Evolutionary conservation across 768 basidiomycete species (phyloP), one percentile per base, ranked within the genome.

Genomic region (Hypholoma fasciculare): DNA sequence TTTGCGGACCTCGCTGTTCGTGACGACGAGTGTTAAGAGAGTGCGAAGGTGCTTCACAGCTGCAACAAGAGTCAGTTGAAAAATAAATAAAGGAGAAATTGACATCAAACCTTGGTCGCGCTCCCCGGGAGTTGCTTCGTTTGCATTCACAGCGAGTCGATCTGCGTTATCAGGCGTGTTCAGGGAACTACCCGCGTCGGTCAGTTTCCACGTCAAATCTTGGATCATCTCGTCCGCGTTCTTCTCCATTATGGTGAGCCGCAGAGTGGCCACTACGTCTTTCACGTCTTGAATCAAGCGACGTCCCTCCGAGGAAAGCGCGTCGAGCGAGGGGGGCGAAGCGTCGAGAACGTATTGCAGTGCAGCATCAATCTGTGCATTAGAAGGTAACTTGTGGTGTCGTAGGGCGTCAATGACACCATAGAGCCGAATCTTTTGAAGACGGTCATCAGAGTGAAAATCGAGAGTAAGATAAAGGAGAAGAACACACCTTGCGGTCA

Each of bases 1-100:
- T 71, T 97, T 96, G 66, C 94, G 89, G 30, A 91, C 89, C 75
- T 96, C 92, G 0, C 91, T 89, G 76, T 99, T 99, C 69, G 96
- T 96, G 61, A 94, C 79, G 66, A 98, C 79, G 65, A 98, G 88
- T 43, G 84, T 83, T 59, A 92, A 78, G 48, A 99, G 83, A 0
- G 94, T 95, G 62, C 95, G 92, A 14, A 98, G 83, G 72, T 98
- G 93, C 55, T 82, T 81, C 47, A 90, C 84, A 19, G 94, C 94
- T 90, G n/a, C 1, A 20, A 14, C 2, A 20, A 9, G 37, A 26
- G 14, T 56, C 13, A 52, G 42, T 37, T 11, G 6, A 47, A 14
- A 43, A 66, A 43, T 40, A 34, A 11, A 11, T 37, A 11, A 56
- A 12, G 38, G 67, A 51, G 16, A 46, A 30, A 26, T 49, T 23